These are phyloP conservation scores for Nyssa sinensis DNA, from an alignment of 148 eudicot genomes.

Conservation along the genomic window DNA sequence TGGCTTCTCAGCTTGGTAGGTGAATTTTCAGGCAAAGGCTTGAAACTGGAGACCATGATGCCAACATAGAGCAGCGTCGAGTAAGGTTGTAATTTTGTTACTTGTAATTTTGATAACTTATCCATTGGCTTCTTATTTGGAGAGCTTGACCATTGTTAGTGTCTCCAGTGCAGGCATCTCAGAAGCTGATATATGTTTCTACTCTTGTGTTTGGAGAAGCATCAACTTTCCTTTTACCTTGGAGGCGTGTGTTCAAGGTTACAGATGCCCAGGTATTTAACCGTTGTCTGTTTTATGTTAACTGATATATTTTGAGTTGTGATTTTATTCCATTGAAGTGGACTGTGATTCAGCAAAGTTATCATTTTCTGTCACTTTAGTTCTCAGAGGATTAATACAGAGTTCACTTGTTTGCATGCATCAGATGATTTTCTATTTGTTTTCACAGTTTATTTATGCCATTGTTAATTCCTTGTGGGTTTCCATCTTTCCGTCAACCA, in stretches of 20 bases:
- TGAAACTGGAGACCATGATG: slow-evolving; percentile 95
- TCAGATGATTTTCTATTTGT: too few relatives aligned
- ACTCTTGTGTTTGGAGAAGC: slow-evolving; percentile 95
- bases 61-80: slow-evolving; percentile 81
- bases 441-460: background rate
- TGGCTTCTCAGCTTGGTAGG: slow-evolving; percentile 69
- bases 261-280: slow-evolving; percentile 79
- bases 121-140: slow-evolving; percentile 6
- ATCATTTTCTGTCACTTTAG: background rate
- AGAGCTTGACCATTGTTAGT: slow-evolving; percentile 53
- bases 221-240: slow-evolving; percentile 88
- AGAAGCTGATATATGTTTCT: slow-evolving; percentile 95
- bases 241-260: slow-evolving; percentile 93
- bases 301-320: background rate
- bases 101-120: background rate
- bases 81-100: slow-evolving; percentile 45
- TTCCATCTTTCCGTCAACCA: slow-evolving; percentile 26
- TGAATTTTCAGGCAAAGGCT: slow-evolving; percentile 85
- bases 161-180: slow-evolving; percentile 92
- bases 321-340: background rate
- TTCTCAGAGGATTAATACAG: background rate
- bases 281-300: slow-evolving; percentile 6
- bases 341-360: background rate
- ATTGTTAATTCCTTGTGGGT: background rate
- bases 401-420: background rate